Evolutionary conservation across 2,329 filamentous ascomycete species (phyloP).

Genomic region (Plenodomus biglobosus): DNA sequence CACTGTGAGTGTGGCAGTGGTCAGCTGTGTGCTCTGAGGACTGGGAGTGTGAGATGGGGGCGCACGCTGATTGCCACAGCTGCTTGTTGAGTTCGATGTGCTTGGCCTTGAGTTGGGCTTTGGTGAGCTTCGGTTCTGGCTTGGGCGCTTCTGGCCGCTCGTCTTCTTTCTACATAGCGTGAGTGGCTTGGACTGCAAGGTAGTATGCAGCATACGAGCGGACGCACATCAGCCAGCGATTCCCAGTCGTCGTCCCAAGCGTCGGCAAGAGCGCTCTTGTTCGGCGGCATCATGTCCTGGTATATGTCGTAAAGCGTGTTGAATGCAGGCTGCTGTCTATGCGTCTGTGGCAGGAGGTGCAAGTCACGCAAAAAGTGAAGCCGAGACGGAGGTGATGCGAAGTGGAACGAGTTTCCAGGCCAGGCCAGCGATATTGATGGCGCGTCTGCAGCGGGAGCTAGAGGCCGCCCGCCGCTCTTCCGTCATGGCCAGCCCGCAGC

Average conservation of each 20-base stretch:
- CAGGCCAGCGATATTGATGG: conserved; percentile 5
- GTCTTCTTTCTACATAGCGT: conserved; percentile 39
- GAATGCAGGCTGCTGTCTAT: conserved; percentile 39
- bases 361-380: background rate
- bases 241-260: conserved; percentile 97
- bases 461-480: background rate
- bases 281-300: conserved; percentile 26
- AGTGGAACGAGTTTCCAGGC: background rate
- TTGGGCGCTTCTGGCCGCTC: conserved; percentile 44
- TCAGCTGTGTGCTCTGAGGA: conserved; percentile 16
- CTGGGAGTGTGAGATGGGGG: conserved; percentile 1
- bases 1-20: conserved; percentile 52
- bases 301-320: background rate
- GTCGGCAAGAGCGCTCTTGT: conserved; percentile 50
- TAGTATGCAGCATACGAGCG: conserved; percentile 4
- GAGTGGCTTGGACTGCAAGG: too few relatives aligned
- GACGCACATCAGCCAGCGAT: conserved; percentile 67
- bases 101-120: conserved; percentile 74
- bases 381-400: too few relatives aligned
- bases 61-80: conserved; percentile 87
- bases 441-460: conserved; percentile 17
- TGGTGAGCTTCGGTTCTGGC: conserved; percentile 59
- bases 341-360: conserved; percentile 4
- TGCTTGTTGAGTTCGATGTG: conserved; percentile 83
- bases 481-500: conserved; percentile 1